Conservation (phyloP, 2,329 filamentous ascomycete species). For the Colletotrichum tropicicola region DNA sequence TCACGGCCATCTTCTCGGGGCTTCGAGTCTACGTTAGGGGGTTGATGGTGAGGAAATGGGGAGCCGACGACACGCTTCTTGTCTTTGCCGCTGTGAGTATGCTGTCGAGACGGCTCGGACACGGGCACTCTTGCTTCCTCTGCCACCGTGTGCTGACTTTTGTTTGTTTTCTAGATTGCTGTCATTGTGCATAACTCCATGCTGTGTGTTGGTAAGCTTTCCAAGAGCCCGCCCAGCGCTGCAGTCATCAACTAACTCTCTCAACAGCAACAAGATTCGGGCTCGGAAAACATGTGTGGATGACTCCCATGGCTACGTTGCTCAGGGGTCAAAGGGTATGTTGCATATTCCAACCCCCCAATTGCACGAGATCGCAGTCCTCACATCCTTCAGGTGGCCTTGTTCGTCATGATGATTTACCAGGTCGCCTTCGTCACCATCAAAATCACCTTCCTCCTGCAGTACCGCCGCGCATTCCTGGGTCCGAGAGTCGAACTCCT, state of each 20-base stretch:
- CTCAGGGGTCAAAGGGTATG: constrained; percentile 18
- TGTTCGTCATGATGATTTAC: constrained; percentile 41
- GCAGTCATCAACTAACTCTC: background rate
- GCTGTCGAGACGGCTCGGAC: too few relatives aligned
- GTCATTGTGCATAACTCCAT: background rate
- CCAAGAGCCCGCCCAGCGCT: too few relatives aligned
- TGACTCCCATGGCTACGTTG: background rate
- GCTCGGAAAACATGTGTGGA: constrained; percentile 30
- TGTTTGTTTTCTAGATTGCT: background rate
- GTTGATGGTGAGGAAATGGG: constrained; percentile 35
- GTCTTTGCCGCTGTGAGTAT: background rate
- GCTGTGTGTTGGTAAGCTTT: background rate
- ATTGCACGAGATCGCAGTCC: background rate
- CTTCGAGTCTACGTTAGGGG: constrained; percentile 35
- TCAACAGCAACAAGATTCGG: constrained; percentile 26
- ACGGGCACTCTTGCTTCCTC: too few relatives aligned
- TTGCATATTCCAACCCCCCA: background rate
- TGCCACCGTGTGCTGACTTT: too few relatives aligned
- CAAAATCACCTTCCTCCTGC: constrained; percentile 46
- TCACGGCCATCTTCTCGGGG: background rate
- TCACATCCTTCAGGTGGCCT: constrained; percentile 32
- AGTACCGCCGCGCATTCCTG: constrained; percentile 45
- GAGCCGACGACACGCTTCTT: constrained; percentile 34
- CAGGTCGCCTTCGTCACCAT: constrained; percentile 38
- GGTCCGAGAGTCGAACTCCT: constrained; percentile 16